Percentiles rank a stretch among this genome's conserved stretches.
phyloP scores from a whole-genome alignment of 2,329 filamentous ascomycete species.

The Phialophora chinensis region DNA sequence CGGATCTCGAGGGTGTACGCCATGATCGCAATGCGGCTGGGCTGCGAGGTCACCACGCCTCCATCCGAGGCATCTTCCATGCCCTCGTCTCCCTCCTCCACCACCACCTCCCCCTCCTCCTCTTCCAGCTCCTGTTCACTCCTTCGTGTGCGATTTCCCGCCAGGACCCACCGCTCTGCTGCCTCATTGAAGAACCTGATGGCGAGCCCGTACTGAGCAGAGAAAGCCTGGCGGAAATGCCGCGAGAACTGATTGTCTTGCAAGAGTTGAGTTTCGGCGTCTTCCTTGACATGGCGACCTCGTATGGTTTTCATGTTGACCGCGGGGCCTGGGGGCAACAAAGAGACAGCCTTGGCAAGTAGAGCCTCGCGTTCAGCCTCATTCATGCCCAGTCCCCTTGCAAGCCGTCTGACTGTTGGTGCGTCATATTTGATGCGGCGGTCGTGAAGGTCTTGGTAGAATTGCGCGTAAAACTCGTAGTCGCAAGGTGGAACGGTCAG shows the following conservation, averaged over 20 bases:
- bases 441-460: not conserved
- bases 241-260: no score
- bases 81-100: not conserved
- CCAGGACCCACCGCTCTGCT: not conserved
- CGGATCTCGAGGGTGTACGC: no score
- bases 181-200: slow-evolving; percentile 3
- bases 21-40: no score
- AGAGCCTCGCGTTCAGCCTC: no score
- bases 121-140: not conserved
- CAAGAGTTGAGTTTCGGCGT: no score
- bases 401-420: not conserved
- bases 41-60: no score
- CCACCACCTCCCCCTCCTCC: not conserved
- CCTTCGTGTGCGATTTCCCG: not conserved
- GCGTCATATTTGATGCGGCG: not conserved
- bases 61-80: not conserved
- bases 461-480: not conserved
- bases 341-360: no score
- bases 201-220: not conserved
- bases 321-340: no score
- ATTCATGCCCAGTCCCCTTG: not conserved
- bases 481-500: not conserved
- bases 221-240: not conserved
- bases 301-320: not conserved
- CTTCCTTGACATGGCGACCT: no score